phyloP scores from a whole-genome alignment of 148 eudicot species.

The Chenopodium berlandieri region DNA sequence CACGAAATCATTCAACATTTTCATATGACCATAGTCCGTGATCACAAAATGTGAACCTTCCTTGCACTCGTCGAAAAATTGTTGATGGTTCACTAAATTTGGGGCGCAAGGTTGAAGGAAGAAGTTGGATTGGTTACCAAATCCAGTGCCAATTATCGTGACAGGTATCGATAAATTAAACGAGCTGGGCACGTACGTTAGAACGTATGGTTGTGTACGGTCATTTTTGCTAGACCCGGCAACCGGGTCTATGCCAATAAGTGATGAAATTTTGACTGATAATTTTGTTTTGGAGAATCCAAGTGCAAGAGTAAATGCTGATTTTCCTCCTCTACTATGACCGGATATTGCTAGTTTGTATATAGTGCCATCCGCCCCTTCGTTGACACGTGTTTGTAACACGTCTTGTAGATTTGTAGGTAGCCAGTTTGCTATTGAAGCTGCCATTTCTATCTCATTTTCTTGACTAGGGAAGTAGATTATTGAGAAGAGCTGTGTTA shows the following conservation, averaged over 20 bases:
- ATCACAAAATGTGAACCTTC: background rate
- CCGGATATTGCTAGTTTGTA: conserved; percentile 40
- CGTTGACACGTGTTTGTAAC: conserved; percentile 6
- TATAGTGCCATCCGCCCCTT: conserved; percentile 22
- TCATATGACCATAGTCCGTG: background rate
- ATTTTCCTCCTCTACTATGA: conserved; percentile 52
- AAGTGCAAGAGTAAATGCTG: conserved; percentile 43
- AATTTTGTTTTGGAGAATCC: conserved; percentile 3
- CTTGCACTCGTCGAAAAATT: background rate
- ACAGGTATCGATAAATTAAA: conserved; percentile 12
- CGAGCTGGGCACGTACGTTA: conserved; percentile 5
- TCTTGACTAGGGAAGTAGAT: background rate
- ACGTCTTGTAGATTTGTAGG: conserved; percentile 19
- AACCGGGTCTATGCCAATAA: conserved; percentile 48
- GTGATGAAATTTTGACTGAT: conserved; percentile 22
- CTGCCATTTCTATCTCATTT: conserved; percentile 24
- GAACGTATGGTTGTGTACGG: background rate
- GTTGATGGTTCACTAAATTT: background rate
- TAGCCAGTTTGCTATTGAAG: conserved; percentile 34
- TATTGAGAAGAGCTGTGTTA: background rate
- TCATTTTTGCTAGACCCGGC: conserved; percentile 25
- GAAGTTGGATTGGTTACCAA: background rate
- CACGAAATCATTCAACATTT: background rate
- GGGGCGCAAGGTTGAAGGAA: background rate
- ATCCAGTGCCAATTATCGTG: conserved; percentile 4